Evolutionary conservation across 768 basidiomycete species (phyloP).

Genomic region (Hortiboletus flavorubellus): DNA sequence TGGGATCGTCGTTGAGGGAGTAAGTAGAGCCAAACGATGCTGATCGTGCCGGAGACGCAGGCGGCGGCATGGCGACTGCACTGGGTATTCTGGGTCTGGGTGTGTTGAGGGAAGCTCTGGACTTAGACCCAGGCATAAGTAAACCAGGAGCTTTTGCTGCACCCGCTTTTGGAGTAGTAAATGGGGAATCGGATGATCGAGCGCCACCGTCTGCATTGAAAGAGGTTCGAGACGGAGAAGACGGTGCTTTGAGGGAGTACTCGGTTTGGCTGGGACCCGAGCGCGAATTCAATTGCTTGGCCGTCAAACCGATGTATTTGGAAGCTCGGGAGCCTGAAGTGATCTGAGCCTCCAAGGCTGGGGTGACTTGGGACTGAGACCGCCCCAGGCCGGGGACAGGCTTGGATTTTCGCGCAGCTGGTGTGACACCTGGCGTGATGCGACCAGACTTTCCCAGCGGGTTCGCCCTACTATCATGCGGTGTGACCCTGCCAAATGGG

Average conservation of each 20-base stretch:
- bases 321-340: slow-evolving; percentile 84
- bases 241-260: slow-evolving; percentile 26
- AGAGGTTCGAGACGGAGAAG: slow-evolving; percentile 36
- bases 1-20: slow-evolving; percentile 35
- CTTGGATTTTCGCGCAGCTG: slow-evolving; percentile 31
- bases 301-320: slow-evolving; percentile 81
- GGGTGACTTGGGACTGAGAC: slow-evolving; percentile 29
- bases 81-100: slow-evolving; percentile 69
- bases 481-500: slow-evolving; percentile 42
- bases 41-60: slow-evolving; percentile 53
- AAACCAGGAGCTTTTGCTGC: slow-evolving; percentile 26
- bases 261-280: slow-evolving; percentile 17
- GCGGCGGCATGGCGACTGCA: slow-evolving; percentile 78
- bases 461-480: slow-evolving; percentile 29
- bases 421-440: slow-evolving; percentile 41
- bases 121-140: slow-evolving; percentile 25
- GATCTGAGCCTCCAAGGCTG: slow-evolving; percentile 41
- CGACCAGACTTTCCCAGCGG: slow-evolving; percentile 39
- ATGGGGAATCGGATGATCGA: slow-evolving; percentile 50
- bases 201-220: slow-evolving; percentile 37
- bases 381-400: slow-evolving; percentile 31
- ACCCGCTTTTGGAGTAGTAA: slow-evolving; percentile 63
- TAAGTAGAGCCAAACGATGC: slow-evolving; percentile 35
- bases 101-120: slow-evolving; percentile 40
- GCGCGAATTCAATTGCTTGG: slow-evolving; percentile 67